Evolutionary conservation across 2,329 filamentous ascomycete species (phyloP).

Genomic region (Diaporthe sp.): DNA sequence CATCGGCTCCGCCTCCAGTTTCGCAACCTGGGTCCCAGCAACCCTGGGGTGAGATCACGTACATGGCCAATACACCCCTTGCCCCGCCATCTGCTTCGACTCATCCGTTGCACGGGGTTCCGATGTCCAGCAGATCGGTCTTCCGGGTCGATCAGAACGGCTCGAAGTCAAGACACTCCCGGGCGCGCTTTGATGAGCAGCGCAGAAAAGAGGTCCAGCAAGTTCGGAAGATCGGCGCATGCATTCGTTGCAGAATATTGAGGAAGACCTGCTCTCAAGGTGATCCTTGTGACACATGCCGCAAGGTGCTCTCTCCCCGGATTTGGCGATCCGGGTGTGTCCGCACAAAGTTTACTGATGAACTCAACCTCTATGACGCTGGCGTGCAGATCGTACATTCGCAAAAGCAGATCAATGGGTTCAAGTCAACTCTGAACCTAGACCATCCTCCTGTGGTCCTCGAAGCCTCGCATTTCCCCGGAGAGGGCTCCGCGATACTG

Average conservation of each 20-base stretch:
- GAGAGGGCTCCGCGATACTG: conserved; percentile 57
- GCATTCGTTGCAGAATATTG: conserved; percentile 74
- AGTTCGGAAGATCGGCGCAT: conserved; percentile 74
- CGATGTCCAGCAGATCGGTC: conserved; percentile 49
- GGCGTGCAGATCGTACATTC: conserved; percentile 73
- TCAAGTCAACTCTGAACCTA: conserved; percentile 64
- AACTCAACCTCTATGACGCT: conserved; percentile 73
- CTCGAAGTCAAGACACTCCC: conserved; percentile 62
- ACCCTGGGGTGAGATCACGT: conserved; percentile 68
- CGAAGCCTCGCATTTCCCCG: conserved; percentile 71
- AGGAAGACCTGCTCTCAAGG: conserved; percentile 76
- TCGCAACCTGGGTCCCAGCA: conserved; percentile 46
- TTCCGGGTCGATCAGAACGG: conserved; percentile 68
- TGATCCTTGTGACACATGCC: conserved; percentile 72
- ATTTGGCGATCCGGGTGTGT: conserved; percentile 76
- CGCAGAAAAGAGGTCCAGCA: conserved; percentile 75
- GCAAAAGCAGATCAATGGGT: conserved; percentile 68
- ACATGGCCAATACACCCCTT: conserved; percentile 52
- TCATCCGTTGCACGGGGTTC: conserved; percentile 35
- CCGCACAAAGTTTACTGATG: conserved; percentile 71
- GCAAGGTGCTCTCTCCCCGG: conserved; percentile 72
- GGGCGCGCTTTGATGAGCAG: conserved; percentile 68
- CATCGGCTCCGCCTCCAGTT: background rate
- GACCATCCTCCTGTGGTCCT: conserved; percentile 63
- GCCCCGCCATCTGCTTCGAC: conserved; percentile 3